Percentiles rank a stretch among this genome's conserved stretches.
These are phyloP conservation scores for Citrullus colocynthis DNA, from an alignment of 306 rosid genomes.

Conservation along the genomic window DNA sequence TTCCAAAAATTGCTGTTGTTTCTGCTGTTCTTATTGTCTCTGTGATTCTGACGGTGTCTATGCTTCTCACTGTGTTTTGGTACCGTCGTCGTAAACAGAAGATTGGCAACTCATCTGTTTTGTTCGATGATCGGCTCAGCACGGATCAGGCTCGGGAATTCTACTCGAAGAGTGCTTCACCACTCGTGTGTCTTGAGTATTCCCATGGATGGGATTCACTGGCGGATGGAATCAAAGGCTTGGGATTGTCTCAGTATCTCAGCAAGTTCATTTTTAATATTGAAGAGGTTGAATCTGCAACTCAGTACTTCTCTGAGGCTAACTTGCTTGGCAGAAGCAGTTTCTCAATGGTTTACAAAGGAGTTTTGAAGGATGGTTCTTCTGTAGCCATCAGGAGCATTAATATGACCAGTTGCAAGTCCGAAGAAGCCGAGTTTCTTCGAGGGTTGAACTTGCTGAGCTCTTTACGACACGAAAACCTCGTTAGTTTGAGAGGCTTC, in stretches of 20 bases:
- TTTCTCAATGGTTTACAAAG: conserved; percentile 74
- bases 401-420: conserved; percentile 61
- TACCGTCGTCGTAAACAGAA: conserved; percentile 63
- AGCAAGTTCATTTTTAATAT: conserved; percentile 46
- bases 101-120: conserved; percentile 35
- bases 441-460: conserved; percentile 48
- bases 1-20: conserved; percentile 36
- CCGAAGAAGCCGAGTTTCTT: conserved; percentile 73
- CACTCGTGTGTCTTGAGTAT: conserved; percentile 72
- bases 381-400: conserved; percentile 65
- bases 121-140: conserved; percentile 50
- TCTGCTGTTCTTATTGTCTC: conserved; percentile 27
- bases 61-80: conserved; percentile 31
- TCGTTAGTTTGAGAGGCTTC: conserved; percentile 70
- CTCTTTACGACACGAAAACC: conserved; percentile 67
- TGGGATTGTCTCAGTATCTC: conserved; percentile 32
- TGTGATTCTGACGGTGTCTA: conserved; percentile 21
- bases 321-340: conserved; percentile 59
- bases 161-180: conserved; percentile 51
- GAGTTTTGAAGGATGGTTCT: conserved; percentile 80
- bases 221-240: conserved; percentile 30
- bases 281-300: conserved; percentile 92
- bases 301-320: conserved; percentile 65
- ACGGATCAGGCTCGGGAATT: conserved; percentile 52
- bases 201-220: conserved; percentile 64